Evolutionary conservation across 2,329 filamentous ascomycete genomes (phyloP).

Genomic region (Fusarium oligoseptatum): DNA sequence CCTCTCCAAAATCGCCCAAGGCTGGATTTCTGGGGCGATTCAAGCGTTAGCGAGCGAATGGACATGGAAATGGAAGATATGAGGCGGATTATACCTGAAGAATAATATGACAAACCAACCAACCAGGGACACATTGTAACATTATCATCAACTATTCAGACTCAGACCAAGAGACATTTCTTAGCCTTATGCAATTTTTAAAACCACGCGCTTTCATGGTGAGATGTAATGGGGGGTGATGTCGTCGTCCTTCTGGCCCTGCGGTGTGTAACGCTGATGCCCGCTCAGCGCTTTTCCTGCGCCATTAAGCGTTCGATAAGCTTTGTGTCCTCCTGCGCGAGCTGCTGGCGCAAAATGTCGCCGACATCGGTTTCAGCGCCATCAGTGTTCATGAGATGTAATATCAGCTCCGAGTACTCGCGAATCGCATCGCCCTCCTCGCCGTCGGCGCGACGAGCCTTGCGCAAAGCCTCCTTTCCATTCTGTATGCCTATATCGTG

Average conservation of each 20-base stretch:
- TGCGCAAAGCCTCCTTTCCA: slow-evolving; percentile 67
- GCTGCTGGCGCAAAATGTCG: slow-evolving; percentile 58
- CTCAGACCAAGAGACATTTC: slow-evolving; percentile 16
- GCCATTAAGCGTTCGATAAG: slow-evolving; percentile 64
- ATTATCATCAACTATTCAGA: slow-evolving; percentile 33
- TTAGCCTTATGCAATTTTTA: not conserved
- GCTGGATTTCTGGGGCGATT: slow-evolving; percentile 60
- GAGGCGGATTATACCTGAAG: slow-evolving; percentile 5
- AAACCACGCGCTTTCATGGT: not conserved
- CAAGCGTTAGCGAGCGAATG: slow-evolving; percentile 52
- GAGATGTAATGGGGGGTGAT: slow-evolving; percentile 6
- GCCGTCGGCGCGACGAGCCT: slow-evolving; percentile 62
- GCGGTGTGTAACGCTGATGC: not conserved
- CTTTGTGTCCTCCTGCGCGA: slow-evolving; percentile 61
- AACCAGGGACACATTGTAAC: slow-evolving; percentile 30
- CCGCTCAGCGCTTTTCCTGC: slow-evolving; percentile 54
- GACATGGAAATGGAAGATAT: not conserved
- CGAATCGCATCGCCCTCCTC: slow-evolving; percentile 70
- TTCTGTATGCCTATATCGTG: slow-evolving; percentile 69
- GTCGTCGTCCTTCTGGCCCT: not conserved
- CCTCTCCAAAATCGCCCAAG: slow-evolving; percentile 51
- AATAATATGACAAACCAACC: slow-evolving; percentile 33
- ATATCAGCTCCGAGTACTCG: slow-evolving; percentile 71
- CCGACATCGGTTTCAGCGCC: slow-evolving; percentile 50
- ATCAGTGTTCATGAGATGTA: slow-evolving; percentile 60